These are phyloP conservation scores for Chalciporus chontae DNA, from an alignment of 768 basidiomycete genomes.

Conservation along the genomic window DNA sequence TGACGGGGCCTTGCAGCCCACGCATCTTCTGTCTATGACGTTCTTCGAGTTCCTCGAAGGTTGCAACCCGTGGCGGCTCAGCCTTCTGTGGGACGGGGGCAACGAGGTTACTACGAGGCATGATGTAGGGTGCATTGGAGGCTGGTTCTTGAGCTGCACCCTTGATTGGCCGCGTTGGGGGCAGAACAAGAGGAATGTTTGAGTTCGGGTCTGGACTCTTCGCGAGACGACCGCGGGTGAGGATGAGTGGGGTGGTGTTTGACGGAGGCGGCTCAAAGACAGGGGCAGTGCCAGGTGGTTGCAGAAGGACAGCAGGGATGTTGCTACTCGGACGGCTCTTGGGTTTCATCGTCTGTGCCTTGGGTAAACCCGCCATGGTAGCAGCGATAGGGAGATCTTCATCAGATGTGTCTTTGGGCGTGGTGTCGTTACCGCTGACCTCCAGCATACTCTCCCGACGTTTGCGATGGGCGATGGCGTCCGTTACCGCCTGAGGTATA, in stretches of 20 bases:
- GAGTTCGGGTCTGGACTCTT: constrained; percentile 21
- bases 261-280: constrained; percentile 21
- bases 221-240: constrained; percentile 18
- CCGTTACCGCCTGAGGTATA: constrained; percentile 68
- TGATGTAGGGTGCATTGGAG: constrained; percentile 40
- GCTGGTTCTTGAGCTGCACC: constrained; percentile 26
- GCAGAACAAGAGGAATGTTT: constrained; percentile 31
- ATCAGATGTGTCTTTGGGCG: constrained; percentile 33
- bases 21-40: constrained; percentile 83
- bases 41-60: constrained; percentile 85
- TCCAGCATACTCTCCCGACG: constrained; percentile 68
- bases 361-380: constrained; percentile 11
- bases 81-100: constrained; percentile 48
- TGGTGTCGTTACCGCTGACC: constrained; percentile 29
- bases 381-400: constrained; percentile 33
- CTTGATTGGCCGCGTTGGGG: constrained; percentile 33
- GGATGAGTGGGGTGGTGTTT: constrained; percentile 20
- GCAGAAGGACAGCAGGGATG: constrained; percentile 28
- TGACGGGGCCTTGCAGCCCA: constrained; percentile 79
- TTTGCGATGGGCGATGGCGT: constrained; percentile 70
- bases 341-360: constrained; percentile 17
- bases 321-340: constrained; percentile 16
- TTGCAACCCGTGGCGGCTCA: constrained; percentile 54
- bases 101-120: constrained; percentile 43
- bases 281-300: constrained; percentile 30